These are phyloP conservation scores for Suillus clintonianus DNA, from an alignment of 768 basidiomycete species.

Conservation along the genomic window DNA sequence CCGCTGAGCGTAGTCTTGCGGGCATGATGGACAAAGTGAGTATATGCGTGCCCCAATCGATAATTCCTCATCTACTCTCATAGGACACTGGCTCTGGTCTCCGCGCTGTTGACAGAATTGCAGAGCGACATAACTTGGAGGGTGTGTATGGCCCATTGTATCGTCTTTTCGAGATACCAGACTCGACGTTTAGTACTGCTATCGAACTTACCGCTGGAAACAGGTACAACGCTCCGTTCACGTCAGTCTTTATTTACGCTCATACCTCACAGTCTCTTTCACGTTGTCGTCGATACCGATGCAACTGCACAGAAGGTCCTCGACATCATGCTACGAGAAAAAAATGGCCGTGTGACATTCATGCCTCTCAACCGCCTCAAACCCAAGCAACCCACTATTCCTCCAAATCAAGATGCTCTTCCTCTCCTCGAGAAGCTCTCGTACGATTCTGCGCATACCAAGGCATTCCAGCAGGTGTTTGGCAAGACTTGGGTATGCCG, in stretches of 20 bases:
- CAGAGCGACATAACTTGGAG: slow-evolving; percentile 67
- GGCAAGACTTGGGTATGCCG: slow-evolving; percentile 96
- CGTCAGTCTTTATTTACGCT: slow-evolving; percentile 12
- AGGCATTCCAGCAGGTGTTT: slow-evolving; percentile 96
- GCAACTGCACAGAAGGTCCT: slow-evolving; percentile 90
- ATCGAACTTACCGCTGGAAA: slow-evolving; percentile 95
- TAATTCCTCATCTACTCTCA: not conserved
- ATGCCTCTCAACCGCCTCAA: slow-evolving; percentile 97
- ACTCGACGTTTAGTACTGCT: slow-evolving; percentile 86
- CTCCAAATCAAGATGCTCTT: slow-evolving; percentile 73
- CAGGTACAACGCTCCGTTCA: slow-evolving; percentile 52
- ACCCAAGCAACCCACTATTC: slow-evolving; percentile 64
- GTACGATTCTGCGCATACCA: slow-evolving; percentile 67
- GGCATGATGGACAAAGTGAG: slow-evolving; percentile 95
- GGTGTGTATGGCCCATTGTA: slow-evolving; percentile 96
- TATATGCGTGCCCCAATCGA: not conserved
- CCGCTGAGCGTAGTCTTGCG: slow-evolving; percentile 75
- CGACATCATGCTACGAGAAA: slow-evolving; percentile 91
- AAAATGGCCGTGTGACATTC: slow-evolving; percentile 93
- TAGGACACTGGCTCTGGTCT: slow-evolving; percentile 93
- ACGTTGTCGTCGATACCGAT: slow-evolving; percentile 97
- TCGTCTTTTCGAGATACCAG: slow-evolving; percentile 87
- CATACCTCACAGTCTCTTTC: slow-evolving; percentile 70
- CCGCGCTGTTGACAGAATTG: slow-evolving; percentile 82
- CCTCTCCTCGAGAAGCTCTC: slow-evolving; percentile 82